A percentile compares a stretch with the other conserved stretches of the same genome.
phyloP scores from a whole-genome alignment of 1,284 basidiomycete genomes.

The Cryptococcus sp. region DNA sequence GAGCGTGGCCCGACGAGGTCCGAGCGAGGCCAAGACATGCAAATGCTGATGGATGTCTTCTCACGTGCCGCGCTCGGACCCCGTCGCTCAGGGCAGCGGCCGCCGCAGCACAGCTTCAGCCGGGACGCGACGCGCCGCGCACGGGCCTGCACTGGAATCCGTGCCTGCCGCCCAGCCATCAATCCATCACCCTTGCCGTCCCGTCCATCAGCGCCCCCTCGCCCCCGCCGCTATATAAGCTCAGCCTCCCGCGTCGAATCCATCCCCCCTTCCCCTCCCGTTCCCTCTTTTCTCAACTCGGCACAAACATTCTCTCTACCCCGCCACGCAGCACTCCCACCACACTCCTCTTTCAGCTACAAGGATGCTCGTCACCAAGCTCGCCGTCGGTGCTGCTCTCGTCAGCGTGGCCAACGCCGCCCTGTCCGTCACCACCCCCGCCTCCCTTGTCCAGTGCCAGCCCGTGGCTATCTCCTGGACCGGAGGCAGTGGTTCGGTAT shows the following conservation, averaged over 20 bases:
- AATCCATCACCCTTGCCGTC: too few relatives aligned
- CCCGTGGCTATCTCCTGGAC: slow-evolving; percentile 55
- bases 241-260: neutral
- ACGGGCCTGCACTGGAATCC: too few relatives aligned
- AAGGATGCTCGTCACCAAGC: slow-evolving; percentile 17
- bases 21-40: too few relatives aligned
- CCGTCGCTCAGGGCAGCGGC: too few relatives aligned
- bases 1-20: too few relatives aligned
- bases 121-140: too few relatives aligned
- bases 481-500: slow-evolving; percentile 48
- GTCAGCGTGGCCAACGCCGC: slow-evolving; percentile 49
- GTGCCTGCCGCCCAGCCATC: too few relatives aligned
- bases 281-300: neutral
- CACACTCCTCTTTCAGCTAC: neutral
- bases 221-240: too few relatives aligned
- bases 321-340: neutral
- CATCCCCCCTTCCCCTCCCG: neutral
- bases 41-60: too few relatives aligned
- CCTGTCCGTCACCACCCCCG: slow-evolving; percentile 64
- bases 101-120: too few relatives aligned
- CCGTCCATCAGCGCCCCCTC: too few relatives aligned
- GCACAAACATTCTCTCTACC: neutral
- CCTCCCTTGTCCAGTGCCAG: slow-evolving; percentile 43
- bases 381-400: slow-evolving; percentile 52
- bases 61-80: too few relatives aligned